These are phyloP conservation scores for Tubosaeta sp. DNA, from an alignment of 768 basidiomycete species.

Conservation along the genomic window DNA sequence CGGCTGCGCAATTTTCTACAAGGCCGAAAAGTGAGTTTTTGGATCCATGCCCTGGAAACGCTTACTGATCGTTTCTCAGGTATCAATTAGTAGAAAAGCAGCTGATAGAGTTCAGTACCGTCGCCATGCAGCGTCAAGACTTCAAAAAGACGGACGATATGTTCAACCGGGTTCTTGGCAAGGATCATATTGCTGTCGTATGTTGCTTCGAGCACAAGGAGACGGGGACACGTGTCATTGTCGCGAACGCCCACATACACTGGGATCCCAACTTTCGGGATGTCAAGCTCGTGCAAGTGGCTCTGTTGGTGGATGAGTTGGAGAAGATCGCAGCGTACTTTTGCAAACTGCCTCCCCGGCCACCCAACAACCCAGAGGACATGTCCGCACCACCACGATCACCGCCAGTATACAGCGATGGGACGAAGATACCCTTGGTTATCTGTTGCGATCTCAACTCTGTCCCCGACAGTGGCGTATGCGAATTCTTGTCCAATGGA, in stretches of 20 bases:
- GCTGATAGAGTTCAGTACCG: slow-evolving; percentile 86
- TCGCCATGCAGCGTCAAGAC: slow-evolving; percentile 89
- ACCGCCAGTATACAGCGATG: slow-evolving; percentile 74
- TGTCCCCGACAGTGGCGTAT: slow-evolving; percentile 79
- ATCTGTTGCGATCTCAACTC: slow-evolving; percentile 98
- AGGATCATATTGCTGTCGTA: slow-evolving; percentile 89
- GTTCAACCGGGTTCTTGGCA: slow-evolving; percentile 96
- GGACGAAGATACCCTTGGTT: slow-evolving; percentile 84
- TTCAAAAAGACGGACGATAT: slow-evolving; percentile 98
- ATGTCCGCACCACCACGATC: slow-evolving; percentile 36
- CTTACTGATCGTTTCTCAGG: slow-evolving; percentile 37
- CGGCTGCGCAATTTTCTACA: slow-evolving; percentile 96
- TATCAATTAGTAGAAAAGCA: slow-evolving; percentile 93
- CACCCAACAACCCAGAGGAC: slow-evolving; percentile 36
- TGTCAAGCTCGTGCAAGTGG: slow-evolving; percentile 97
- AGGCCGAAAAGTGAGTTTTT: slow-evolving; percentile 70
- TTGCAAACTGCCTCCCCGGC: slow-evolving; percentile 71
- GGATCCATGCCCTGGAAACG: slow-evolving; percentile 2
- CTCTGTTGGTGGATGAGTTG: slow-evolving; percentile 86
- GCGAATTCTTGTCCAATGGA: slow-evolving; percentile 83
- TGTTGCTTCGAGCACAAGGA: slow-evolving; percentile 81
- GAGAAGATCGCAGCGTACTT: slow-evolving; percentile 86
- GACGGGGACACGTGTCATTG: slow-evolving; percentile 83
- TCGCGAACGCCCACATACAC: slow-evolving; percentile 87
- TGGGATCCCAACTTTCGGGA: slow-evolving; percentile 93